Base-by-base conservation (phyloP, 108 stramenopile genomes). In the Skeletonema marinoi region DNA sequence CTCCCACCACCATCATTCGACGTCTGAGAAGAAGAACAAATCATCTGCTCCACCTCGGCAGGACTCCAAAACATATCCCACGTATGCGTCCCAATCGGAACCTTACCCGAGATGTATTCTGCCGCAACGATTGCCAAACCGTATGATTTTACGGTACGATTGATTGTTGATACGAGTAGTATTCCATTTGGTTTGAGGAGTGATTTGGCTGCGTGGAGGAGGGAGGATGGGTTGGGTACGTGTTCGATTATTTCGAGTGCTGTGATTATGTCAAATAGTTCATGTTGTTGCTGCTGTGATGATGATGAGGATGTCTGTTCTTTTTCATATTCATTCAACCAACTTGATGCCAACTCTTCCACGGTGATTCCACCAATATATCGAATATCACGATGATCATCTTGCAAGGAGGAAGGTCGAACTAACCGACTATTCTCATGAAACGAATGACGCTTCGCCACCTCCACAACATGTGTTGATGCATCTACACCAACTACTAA, bases 241-340 rank as follows among this genome's bases (percentile, higher is more conserved):
- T 98, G 98, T 78, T 98, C 98, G 17, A 98, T 68, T 3, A 98
- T 93, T 87, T 98, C 98, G 35, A 98, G 74, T 21, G 93, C 71
- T 73, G 95, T 93, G n/a, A 97, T 82, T 21, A 95, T 78, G 73
- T 97, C 96, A 74, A 90, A 60, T 19, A 71, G 56, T 65, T 65
- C 59, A 32, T 62, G 50, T 72, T 66, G 7, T 62, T 58, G 50
- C 72, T 66, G 7, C 58, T 58, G 14, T 35, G 50, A 7, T 81
- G 68, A 14, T 13, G 30, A 12, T 66, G 21, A 14, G 58, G 14
- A 50, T 70, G 33, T 25, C 60, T 42, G 74, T 80, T 44, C 31
- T 73, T 46, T 36, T 42, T 63, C 60, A 8, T 64, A n/a, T 68
- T 73, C 48, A 8, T 59, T 54, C 35, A 41, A 42, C 78, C 78